Base-by-base conservation (phyloP, 23 red algal genomes). In the Gracilariopsis chorda region DNA sequence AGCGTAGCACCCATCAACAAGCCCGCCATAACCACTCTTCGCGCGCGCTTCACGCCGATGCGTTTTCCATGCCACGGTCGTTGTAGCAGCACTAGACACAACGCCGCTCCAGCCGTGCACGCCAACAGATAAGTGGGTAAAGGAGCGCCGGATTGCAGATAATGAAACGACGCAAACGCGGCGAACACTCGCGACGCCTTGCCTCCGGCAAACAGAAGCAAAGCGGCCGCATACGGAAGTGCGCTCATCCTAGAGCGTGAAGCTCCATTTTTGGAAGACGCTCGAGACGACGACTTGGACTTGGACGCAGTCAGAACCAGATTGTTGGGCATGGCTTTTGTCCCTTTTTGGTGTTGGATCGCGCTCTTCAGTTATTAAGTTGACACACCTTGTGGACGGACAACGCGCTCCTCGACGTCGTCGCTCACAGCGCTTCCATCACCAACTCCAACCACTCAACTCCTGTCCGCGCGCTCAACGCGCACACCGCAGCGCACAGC, bases 101-200 rank as follows among this genome's bases (percentile, higher is more conserved):
- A 43, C 27, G 77, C 46, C 3, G 89, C 89, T 7, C 76, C 75
- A 5, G 75, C 17, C 53, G 79, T 84, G 1, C 83, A 77, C 43
- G 29, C 51, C 13, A 82, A 75, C 10, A 92, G 56, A 34, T 84
- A 92, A 39, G 77, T 14, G 30, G 62, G 48, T 12, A 84, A 44
- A 34, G 77, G 29, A 27, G 60, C 76, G 67, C 77, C 53, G 39
- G 27, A 30, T 1, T 72, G 76, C 35, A 92, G 68, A 48, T 53
- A 84, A 29, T 44, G 27, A 35, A 92, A 92, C 23, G 89, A 74
- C 37, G 53, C 76, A 75, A 92, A 92, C 7, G 89, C 89, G 8
- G 89, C 75, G 20, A 82, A 80, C 43, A 92, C 89, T 13, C 89
- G 89, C n/a, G 77, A 82, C 25, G 79, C 76, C 48, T 92, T 92